Evolutionary conservation across 2,329 filamentous ascomycete species (phyloP), one percentile per base, ranked within the genome.

Genomic region (Arthrobotrys iridis): DNA sequence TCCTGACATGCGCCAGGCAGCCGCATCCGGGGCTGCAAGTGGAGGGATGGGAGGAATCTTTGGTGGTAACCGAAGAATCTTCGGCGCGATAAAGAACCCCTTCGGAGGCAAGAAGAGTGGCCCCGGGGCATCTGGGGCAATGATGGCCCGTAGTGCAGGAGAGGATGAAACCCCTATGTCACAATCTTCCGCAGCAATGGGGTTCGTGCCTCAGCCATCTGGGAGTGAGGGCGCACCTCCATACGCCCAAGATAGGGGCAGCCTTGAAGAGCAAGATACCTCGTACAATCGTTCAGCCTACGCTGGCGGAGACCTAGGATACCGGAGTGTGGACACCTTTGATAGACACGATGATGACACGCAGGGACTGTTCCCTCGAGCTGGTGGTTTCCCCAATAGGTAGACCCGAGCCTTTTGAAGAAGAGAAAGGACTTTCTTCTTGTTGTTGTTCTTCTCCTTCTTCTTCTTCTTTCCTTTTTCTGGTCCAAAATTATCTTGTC

Each of bases 191-290:
- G 71, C 63, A 22, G 45, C 71, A 22, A 75, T 75, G 71, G 71
- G 71, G 5, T 75, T 75, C 40, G 71, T 63, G 3, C 71, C 71
- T 10, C 22, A 37, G 5, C 22, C 43, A 10, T 22, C 40, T 41
- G 62, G 62, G 15, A 41, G 15, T 0, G 22, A 52, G 24, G 55
- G 70, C 33, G 58, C 58, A 26, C 71, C 71, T 18, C 57, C 63
- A 18, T 75, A 75, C 13, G 62, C 52, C 57, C 63, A 75, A 24
- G 71, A 75, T 28, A 60, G 70, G n/a, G 57, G 63, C 62, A 67
- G 70, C 18, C 63, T 75, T 3, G 71, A 75, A 1, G 71, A 75
- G 0, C 71, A 75, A 5, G 71, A 75, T 43, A 75, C 71, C 7
- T 68, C 71, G 15, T 75, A 75, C 40, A 58, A 60, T 15, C 40